phyloP scores from a whole-genome alignment of 176 grass and related monocot species.

The Musa itinerans region DNA sequence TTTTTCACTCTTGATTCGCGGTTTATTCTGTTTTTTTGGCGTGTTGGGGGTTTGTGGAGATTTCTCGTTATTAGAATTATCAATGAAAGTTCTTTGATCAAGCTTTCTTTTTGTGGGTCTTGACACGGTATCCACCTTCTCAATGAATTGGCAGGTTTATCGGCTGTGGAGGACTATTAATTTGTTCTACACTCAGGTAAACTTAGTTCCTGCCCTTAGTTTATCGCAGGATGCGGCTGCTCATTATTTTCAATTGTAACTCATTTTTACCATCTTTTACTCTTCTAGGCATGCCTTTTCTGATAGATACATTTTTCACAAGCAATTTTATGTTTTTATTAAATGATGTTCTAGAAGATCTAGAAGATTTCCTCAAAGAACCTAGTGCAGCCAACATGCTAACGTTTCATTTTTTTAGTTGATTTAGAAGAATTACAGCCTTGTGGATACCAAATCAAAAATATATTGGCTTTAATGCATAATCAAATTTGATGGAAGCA shows the following conservation, averaged over 20 bases:
- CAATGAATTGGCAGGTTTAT: constrained; percentile 34
- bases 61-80: neutral
- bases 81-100: neutral
- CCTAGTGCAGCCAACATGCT: neutral
- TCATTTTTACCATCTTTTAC: neutral
- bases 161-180: constrained; percentile 63
- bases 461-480: neutral
- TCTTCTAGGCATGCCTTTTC: no score
- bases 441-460: neutral
- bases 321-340: neutral
- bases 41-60: neutral
- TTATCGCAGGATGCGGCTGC: neutral
- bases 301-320: neutral
- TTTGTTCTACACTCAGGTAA: constrained; percentile 80
- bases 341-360: neutral
- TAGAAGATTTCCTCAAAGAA: neutral
- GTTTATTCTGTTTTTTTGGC: neutral
- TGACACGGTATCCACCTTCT: neutral
- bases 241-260: neutral
- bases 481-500: neutral
- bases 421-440: neutral
- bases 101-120: neutral
- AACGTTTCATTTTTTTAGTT: neutral
- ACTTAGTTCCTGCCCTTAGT: neutral
- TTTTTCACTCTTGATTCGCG: neutral